These are phyloP conservation scores for Benincasa hispida DNA, from an alignment of 306 rosid species.

Conservation along the genomic window DNA sequence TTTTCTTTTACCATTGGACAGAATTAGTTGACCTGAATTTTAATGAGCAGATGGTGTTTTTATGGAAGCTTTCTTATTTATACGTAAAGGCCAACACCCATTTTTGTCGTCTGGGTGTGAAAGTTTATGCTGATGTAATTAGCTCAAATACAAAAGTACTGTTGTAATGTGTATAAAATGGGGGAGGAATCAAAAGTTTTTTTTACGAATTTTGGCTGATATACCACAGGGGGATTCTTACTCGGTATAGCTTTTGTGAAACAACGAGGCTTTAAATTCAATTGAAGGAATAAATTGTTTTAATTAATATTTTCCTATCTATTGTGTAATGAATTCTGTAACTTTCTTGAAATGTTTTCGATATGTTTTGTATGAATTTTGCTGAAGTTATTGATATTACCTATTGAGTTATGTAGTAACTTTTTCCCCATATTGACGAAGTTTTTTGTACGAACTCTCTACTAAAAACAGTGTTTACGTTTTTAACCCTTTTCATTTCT, in stretches of 20 bases:
- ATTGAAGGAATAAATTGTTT: not conserved
- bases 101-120: conserved; percentile 24
- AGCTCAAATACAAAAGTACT: not conserved
- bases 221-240: not conserved
- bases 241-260: not conserved
- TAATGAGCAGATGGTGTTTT: not conserved
- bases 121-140: not conserved
- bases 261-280: not conserved
- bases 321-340: too few relatives aligned
- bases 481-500: too few relatives aligned
- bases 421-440: too few relatives aligned
- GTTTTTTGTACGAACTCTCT: too few relatives aligned
- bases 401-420: too few relatives aligned
- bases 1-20: not conserved
- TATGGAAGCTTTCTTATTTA: not conserved
- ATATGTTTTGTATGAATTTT: too few relatives aligned
- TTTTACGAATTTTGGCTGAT: not conserved
- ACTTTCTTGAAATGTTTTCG: too few relatives aligned
- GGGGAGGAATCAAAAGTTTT: not conserved
- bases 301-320: not conserved
- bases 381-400: too few relatives aligned
- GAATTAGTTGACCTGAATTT: not conserved
- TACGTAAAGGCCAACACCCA: conserved; percentile 18
- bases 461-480: too few relatives aligned
- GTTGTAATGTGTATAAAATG: not conserved